phyloP scores from a whole-genome alignment of 495 filamentous ascomycete species.

The Chaetomium tenue region DNA sequence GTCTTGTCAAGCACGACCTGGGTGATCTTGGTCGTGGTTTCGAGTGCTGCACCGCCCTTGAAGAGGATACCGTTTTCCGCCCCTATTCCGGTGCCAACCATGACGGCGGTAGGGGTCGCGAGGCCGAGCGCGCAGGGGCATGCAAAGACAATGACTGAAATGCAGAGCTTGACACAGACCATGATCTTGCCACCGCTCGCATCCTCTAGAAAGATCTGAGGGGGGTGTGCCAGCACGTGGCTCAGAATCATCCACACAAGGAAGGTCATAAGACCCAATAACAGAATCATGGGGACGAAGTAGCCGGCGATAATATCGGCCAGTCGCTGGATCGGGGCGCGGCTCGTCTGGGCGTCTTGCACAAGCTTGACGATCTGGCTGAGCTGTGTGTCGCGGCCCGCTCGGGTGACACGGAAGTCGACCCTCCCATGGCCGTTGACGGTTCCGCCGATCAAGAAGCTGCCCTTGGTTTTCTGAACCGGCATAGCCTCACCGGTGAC shows the following conservation, averaged over 20 bases:
- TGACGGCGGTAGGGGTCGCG: slow-evolving; percentile 92
- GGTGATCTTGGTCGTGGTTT: slow-evolving; percentile 86
- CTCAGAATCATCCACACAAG: slow-evolving; percentile 92
- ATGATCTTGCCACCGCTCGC: slow-evolving; percentile 84
- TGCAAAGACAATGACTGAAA: slow-evolving; percentile 97
- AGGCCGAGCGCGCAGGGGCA: slow-evolving; percentile 95
- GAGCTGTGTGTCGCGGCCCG: slow-evolving; percentile 91
- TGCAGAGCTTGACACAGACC: slow-evolving; percentile 97
- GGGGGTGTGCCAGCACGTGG: slow-evolving; percentile 74
- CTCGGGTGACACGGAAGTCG: slow-evolving; percentile 90
- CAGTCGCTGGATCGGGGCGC: slow-evolving; percentile 92
- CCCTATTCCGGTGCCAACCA: slow-evolving; percentile 96
- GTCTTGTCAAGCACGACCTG: slow-evolving; percentile 99
- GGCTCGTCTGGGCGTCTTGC: slow-evolving; percentile 90
- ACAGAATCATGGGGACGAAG: slow-evolving; percentile 87
- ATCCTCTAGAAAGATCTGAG: slow-evolving; percentile 81
- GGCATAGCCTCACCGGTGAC: slow-evolving; percentile 96
- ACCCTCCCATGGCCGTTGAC: slow-evolving; percentile 90
- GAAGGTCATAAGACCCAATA: slow-evolving; percentile 83
- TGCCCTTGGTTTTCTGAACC: slow-evolving; percentile 80
- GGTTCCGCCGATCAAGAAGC: slow-evolving; percentile 84
- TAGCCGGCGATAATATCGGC: slow-evolving; percentile 90
- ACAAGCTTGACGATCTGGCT: slow-evolving; percentile 98
- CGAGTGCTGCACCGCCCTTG: slow-evolving; percentile 91
- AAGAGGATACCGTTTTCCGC: slow-evolving; percentile 97